Base-by-base conservation (phyloP, 805 yeast species). In the Saturnispora halmiae region DNA sequence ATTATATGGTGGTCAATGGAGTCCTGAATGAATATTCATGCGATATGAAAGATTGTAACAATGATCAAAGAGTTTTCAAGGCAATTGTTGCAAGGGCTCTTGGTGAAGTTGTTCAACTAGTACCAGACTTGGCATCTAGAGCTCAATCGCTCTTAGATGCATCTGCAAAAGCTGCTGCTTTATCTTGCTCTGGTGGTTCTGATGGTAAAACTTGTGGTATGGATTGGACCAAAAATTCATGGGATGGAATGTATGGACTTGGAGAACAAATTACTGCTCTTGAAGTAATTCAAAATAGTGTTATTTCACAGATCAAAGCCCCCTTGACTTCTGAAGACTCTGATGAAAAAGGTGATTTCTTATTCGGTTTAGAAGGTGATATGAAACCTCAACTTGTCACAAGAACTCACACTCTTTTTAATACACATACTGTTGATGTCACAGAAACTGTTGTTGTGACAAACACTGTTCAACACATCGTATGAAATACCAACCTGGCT, bases 231-330 rank as follows among this genome's bases (percentile, higher is more conserved):
- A 45, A 55, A 4, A 58, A 62, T 7, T 75, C 73, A 14, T 73
- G 81, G 75, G 92, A 82, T 58, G 79, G 75, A 0, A 43, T 51
- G 34, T 82, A 72, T 53, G 92, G 94, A 21, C 62, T 83, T 21
- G 92, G 92, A 50, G 94, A 82, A 59, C 87, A 82, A 59, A 77
- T 82, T 73, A 60, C 70, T 35, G 87, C 94, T 0, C 63, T 80
- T 43, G 90, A 82, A 57, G 69, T 69, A 1, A 72, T 82, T 36
- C 74, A 70, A 47, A 68, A 66, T 36, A 86, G 2, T 82, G 92
- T 61, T 62, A 45, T 47, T 15, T 16, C 24, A 2, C 15, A 28
- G 5, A 31, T 38, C 6, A n/a, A 28, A 13, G 11, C 21, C 4
- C 50, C 50, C 16, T 36, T 46, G 29, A 35, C 36, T 13, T 38